Base-by-base conservation (phyloP, 345 rosid genomes). In the Acer yangbiense region DNA sequence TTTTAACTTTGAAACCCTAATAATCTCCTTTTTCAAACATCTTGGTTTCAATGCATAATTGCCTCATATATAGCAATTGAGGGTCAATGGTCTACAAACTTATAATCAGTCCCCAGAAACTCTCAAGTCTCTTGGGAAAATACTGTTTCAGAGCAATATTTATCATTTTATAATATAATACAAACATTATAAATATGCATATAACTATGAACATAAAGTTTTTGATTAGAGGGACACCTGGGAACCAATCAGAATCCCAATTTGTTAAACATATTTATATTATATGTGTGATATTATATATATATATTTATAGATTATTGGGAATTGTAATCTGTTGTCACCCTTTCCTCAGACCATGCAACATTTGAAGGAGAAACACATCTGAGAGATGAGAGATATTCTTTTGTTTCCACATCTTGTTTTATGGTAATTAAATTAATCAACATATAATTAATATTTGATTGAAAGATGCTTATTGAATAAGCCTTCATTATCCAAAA, bases 331-430 rank as follows among this genome's bases (percentile, higher is more conserved):
- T 75, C 5, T 23, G 57, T 13, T 70, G 79, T 64, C 67, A 75
- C 72, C 72, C 57, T 75, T 69, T 63, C 61, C 66, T 69, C 74
- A 41, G 82, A 79, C 79, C 78, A 27, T 58, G 73, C 73, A 78
- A 48, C 71, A 75, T 10, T 35, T 35, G 73, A 39, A 69, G 69
- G 78, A 79, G 67, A 14, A 32, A 61, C 17, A 9, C 39, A 46
- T 46, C 50, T n/a, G 62, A 54, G 57, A 72, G 58, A 68, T 62
- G 35, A 73, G 80, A 68, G 64, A 65, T 25, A 55, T 78, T 78
- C 77, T 66, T 65, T 66, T 61, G 66, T 65, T 75, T 74, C 50
- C 20, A 69, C 17, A 35, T 35, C 39, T 35, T 35, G 6, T 4
- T 35, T 4, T 35, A 35, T 35, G 39, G 39, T 35, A 35, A 35